Conservation (phyloP, 306 rosid genomes). For the Inga laurina region DNA sequence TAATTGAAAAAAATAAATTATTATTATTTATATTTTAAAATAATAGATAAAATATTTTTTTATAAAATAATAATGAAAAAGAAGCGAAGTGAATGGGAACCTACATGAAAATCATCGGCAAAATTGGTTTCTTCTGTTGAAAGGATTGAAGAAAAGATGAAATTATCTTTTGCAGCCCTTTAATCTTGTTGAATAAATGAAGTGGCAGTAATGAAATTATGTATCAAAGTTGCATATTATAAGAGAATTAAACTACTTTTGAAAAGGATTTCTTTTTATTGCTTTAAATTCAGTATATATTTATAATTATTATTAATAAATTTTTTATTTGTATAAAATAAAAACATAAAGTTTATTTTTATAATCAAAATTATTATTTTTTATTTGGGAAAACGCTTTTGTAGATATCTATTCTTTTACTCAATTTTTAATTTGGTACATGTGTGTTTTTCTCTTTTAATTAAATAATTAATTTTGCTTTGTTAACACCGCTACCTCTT, state of each 20-base stretch:
- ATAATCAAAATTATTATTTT: background rate
- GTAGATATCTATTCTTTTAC: too few relatives aligned
- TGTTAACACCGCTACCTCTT: too few relatives aligned
- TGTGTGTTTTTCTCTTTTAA: too few relatives aligned
- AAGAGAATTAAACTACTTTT: background rate
- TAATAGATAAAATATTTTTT: background rate
- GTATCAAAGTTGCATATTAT: constrained; percentile 21
- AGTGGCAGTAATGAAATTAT: constrained; percentile 49
- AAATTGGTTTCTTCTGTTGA: constrained; percentile 49
- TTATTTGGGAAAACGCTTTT: too few relatives aligned
- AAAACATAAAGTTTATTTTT: too few relatives aligned
- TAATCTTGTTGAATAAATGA: constrained; percentile 46
- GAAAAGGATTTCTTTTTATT: background rate
- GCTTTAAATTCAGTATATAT: background rate
- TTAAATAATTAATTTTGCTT: too few relatives aligned
- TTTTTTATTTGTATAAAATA: too few relatives aligned
- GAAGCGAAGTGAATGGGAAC: background rate
- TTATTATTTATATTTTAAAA: background rate
- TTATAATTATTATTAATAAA: background rate
- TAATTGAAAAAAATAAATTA: background rate
- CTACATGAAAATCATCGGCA: constrained; percentile 57
- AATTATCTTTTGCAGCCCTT: constrained; percentile 48
- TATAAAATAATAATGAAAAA: too few relatives aligned
- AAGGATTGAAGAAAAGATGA: constrained; percentile 56
- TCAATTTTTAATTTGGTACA: too few relatives aligned